Conservation (phyloP, 371 early-diverging fungal genomes). For the Chytridium lagenaria region DNA sequence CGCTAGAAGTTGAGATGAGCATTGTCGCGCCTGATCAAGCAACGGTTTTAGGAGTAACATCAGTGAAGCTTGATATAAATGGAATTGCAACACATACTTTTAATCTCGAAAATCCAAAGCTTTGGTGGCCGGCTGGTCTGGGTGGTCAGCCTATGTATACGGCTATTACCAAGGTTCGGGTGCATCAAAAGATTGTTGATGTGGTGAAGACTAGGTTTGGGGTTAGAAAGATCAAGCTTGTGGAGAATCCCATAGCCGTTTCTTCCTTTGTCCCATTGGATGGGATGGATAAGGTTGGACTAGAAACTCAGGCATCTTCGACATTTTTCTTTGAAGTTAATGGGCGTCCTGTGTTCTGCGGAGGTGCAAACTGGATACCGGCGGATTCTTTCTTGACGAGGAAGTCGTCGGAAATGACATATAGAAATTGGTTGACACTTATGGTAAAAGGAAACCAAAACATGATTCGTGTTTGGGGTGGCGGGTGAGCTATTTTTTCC, state of each 20-base stretch:
- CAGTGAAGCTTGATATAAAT: neutral
- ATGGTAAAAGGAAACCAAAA: slow-evolving; percentile 55
- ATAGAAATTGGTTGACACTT: slow-evolving; percentile 34
- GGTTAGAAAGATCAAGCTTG: slow-evolving; percentile 32
- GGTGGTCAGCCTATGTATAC: slow-evolving; percentile 51
- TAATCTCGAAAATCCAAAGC: slow-evolving; percentile 22
- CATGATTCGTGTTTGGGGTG: slow-evolving; percentile 60
- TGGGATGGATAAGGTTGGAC: neutral
- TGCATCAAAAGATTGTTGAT: slow-evolving; percentile 23
- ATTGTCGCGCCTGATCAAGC: neutral
- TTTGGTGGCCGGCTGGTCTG: slow-evolving; percentile 58
- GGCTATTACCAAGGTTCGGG: slow-evolving; percentile 30
- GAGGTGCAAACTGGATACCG: slow-evolving; percentile 64
- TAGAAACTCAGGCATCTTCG: slow-evolving; percentile 34
- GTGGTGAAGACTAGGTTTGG: slow-evolving; percentile 26
- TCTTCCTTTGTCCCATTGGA: neutral
- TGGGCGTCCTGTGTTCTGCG: slow-evolving; percentile 48
- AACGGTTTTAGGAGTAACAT: neutral
- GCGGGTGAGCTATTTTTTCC: slow-evolving; percentile 34
- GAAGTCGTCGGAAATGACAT: slow-evolving; percentile 29
- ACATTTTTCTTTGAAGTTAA: slow-evolving; percentile 59
- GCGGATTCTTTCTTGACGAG: slow-evolving; percentile 48
- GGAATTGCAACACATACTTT: neutral
- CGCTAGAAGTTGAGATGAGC: slow-evolving; percentile 5
- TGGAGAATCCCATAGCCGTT: slow-evolving; percentile 26